These are phyloP conservation scores for Phialophora macrospora DNA, from an alignment of 2,329 filamentous ascomycete genomes.

Conservation along the genomic window DNA sequence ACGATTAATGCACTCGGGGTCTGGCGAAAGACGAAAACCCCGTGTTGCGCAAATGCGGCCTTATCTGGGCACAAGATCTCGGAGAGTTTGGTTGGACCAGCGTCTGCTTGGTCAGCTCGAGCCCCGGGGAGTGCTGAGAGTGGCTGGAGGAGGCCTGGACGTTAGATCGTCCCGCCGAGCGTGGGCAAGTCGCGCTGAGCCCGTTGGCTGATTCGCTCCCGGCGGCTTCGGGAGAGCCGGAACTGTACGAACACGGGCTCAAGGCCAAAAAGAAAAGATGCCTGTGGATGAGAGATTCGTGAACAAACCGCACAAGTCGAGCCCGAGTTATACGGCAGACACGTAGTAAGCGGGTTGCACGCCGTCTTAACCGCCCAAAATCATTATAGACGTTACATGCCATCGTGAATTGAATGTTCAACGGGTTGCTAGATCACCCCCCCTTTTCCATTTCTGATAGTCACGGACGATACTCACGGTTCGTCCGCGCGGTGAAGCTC, in stretches of 20 bases:
- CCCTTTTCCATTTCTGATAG: not conserved
- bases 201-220: slow-evolving; percentile 2
- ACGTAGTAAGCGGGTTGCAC: not conserved
- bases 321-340: not conserved
- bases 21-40: not conserved
- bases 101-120: slow-evolving; percentile 10
- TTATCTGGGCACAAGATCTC: not conserved
- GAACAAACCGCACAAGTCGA: not conserved
- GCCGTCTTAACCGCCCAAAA: not conserved
- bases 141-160: not conserved
- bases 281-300: not conserved
- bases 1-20: slow-evolving; percentile 1
- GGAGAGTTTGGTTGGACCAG: not conserved
- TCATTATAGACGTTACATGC: not conserved
- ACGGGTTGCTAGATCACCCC: not conserved
- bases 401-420: not conserved
- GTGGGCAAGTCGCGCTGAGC: slow-evolving; percentile 1
- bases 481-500: slow-evolving; percentile 2
- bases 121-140: slow-evolving; percentile 1
- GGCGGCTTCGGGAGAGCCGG: slow-evolving; percentile 5
- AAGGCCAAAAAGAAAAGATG: not conserved
- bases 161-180: slow-evolving; percentile 2
- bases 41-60: not conserved
- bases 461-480: not conserved
- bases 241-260: not conserved